These are phyloP conservation scores for Chrysanthemum lavandulifolium DNA, from an alignment of 129 eudicot genomes.

Conservation along the genomic window DNA sequence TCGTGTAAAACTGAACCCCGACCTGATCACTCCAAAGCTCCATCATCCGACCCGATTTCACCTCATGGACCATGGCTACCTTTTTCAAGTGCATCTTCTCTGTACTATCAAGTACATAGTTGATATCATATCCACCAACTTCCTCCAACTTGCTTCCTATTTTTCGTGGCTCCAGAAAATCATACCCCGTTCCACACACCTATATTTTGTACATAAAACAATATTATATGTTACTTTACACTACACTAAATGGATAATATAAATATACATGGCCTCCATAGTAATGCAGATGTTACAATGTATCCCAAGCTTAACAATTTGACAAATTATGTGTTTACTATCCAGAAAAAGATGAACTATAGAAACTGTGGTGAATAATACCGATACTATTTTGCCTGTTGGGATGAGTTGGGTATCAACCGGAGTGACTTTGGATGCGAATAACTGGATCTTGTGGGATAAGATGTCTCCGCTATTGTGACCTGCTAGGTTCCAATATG, in stretches of 20 bases:
- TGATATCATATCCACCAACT: conserved; percentile 55
- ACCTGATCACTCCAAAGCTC: conserved; percentile 59
- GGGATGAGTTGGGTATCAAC: conserved; percentile 50
- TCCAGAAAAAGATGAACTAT: not conserved
- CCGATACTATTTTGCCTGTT: conserved; percentile 43
- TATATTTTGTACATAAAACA: not conserved
- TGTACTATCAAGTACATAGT: conserved; percentile 43
- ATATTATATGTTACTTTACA: not conserved
- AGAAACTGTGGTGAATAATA: not conserved
- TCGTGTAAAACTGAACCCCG: conserved; percentile 67
- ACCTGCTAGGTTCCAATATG: conserved; percentile 65
- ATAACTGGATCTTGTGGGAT: conserved; percentile 42
- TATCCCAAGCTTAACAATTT: too few relatives aligned
- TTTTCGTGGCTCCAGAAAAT: conserved; percentile 36
- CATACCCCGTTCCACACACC: conserved; percentile 48
- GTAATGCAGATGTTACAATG: too few relatives aligned
- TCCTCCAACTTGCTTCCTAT: conserved; percentile 48
- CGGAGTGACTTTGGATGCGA: conserved; percentile 52
- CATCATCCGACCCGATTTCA: conserved; percentile 51
- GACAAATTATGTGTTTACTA: not conserved
- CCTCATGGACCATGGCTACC: conserved; percentile 45
- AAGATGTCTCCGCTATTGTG: conserved; percentile 49
- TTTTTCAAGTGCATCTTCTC: conserved; percentile 28
- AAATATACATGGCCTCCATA: not conserved
- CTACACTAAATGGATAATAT: not conserved